Evolutionary conservation across 2,329 filamentous ascomycete species (phyloP), one percentile per base, ranked within the genome.

Genomic region (Emydomyces testavorans): DNA sequence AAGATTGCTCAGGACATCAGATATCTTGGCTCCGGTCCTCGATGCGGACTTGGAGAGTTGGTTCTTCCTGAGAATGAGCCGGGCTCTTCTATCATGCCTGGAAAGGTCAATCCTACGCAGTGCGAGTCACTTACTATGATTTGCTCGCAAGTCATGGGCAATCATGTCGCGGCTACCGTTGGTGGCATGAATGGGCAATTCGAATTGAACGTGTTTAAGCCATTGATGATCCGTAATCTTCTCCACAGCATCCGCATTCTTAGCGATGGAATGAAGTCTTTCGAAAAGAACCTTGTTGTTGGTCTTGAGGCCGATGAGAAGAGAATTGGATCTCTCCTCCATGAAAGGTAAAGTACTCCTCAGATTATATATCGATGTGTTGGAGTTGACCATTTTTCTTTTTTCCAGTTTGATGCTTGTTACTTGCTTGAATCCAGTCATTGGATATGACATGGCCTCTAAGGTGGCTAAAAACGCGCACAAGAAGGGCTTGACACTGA

Each of bases 81-180:
- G 28, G 90, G 90, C 55, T 92, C 84, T 62, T 93, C 85, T 59
- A 96, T 98, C 75, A 98, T 98, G 92, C 92, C 92, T 37, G 92
- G 92, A 62, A 98, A 98, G 76, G 92, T 98, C 66, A 98, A 98
- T 75, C 92, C 92, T 26, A 98, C 92, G 26, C 92, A 98, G 72
- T 94, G 88, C 71, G 92, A 98, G 75, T 85, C 88, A 53, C 73
- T 98, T 67, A 96, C 92, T 59, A 98, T 98, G 92, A 76, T 96
- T 52, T 95, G 90, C 73, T 80, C 86, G 16, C 92, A 98, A 71
- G 90, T 98, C 53, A 94, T 96, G 78, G 92, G 92, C 62, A 98
- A 98, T 77, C 82, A 96, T 65, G 83, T 88, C 46, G 87, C 92
- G 31, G 82, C 86, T 52, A 95, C 90, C 24, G 87, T 96, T 60